phyloP scores from a whole-genome alignment of 2,329 filamentous ascomycete species.

The Hysterium pulicare region DNA sequence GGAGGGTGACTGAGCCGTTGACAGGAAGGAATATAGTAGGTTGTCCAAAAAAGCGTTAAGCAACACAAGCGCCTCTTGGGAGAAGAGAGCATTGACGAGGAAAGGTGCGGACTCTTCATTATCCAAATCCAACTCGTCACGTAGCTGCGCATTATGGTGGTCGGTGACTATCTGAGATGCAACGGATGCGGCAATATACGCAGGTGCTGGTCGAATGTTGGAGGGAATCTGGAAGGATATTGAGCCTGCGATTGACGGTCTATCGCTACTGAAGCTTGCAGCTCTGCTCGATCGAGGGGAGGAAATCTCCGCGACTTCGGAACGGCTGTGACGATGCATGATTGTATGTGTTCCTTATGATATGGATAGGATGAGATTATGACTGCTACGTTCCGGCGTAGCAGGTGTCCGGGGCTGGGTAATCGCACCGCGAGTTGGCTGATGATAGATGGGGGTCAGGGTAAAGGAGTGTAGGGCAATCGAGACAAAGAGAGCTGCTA shows the following conservation, averaged over 20 bases:
- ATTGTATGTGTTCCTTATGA: conserved; percentile 2
- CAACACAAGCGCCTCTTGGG: conserved; percentile 67
- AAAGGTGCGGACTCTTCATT: conserved; percentile 56
- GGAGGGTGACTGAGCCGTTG: conserved; percentile 71
- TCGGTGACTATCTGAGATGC: conserved; percentile 90
- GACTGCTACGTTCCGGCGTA: conserved; percentile 17
- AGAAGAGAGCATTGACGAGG: conserved; percentile 68
- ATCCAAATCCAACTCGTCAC: conserved; percentile 67
- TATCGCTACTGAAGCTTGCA: conserved; percentile 66
- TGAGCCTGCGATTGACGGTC: conserved; percentile 57
- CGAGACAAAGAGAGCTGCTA: conserved; percentile 1
- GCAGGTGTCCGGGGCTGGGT: conserved; percentile 5
- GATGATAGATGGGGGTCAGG: background rate
- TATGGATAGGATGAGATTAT: conserved; percentile 10
- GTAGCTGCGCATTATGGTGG: conserved; percentile 73
- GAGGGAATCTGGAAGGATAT: conserved; percentile 59
- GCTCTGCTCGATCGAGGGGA: conserved; percentile 38
- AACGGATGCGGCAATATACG: conserved; percentile 82
- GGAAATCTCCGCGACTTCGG: conserved; percentile 29
- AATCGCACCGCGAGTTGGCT: conserved; percentile 3
- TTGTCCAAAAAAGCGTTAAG: conserved; percentile 94
- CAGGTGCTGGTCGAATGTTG: conserved; percentile 70
- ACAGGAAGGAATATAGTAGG: conserved; percentile 86
- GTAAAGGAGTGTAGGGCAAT: background rate
- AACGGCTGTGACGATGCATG: conserved; percentile 36